Evolutionary conservation across 352 stramenopile genomes (phyloP).

Genomic region (Phytophthora hybrid): DNA sequence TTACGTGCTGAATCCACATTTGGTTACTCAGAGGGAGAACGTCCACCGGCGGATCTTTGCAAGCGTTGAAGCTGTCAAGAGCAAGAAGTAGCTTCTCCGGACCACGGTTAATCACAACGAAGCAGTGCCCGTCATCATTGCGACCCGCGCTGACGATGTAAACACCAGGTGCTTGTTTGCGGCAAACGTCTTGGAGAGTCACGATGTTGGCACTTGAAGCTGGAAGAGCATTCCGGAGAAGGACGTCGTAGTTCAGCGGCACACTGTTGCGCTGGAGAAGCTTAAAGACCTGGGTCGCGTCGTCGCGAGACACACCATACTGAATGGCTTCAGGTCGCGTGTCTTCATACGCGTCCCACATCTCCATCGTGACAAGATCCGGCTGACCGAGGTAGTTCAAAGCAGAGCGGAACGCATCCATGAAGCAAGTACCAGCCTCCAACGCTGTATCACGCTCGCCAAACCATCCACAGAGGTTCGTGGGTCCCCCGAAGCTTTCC

Average conservation of each 20-base stretch:
- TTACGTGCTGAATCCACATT: neutral
- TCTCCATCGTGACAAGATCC: neutral
- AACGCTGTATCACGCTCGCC: neutral
- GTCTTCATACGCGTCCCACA: conserved; percentile 14
- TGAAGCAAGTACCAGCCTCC: conserved; percentile 6
- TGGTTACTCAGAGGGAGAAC: neutral
- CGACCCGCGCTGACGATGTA: conserved; percentile 12
- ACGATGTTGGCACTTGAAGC: neutral
- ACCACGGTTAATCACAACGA: neutral
- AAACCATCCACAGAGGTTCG: neutral
- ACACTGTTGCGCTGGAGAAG: conserved; percentile 1
- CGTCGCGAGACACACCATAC: neutral
- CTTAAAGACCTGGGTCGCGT: conserved; percentile 11
- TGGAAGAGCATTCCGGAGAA: neutral
- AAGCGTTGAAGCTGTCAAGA: neutral
- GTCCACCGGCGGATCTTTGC: neutral
- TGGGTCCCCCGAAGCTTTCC: neutral
- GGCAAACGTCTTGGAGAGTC: neutral
- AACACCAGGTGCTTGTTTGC: neutral
- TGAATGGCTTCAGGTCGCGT: neutral
- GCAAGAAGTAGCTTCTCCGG: neutral
- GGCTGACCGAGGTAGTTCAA: conserved; percentile 3
- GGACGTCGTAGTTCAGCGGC: neutral
- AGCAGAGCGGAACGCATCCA: neutral
- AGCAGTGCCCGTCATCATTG: conserved; percentile 1